Percentiles rank a stretch among this genome's conserved stretches.
phyloP scores from a whole-genome alignment of 257 asterid species.

The Voacanga thouarsii region DNA sequence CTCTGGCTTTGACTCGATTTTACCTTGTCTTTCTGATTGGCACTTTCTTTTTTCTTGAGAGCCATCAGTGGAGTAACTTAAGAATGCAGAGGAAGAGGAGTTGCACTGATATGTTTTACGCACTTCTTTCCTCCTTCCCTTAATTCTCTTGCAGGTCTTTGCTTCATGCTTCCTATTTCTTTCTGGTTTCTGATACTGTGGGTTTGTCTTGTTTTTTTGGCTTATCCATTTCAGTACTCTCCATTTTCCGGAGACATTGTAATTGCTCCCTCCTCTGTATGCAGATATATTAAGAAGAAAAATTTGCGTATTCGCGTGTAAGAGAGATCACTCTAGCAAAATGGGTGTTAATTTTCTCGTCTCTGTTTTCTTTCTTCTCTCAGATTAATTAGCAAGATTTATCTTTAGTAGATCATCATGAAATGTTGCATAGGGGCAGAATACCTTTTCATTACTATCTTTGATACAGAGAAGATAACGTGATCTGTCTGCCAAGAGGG shows the following conservation, averaged over 20 bases:
- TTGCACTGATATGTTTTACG: not conserved
- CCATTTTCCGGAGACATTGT: not conserved
- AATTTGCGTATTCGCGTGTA: not conserved
- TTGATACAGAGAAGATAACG: too few relatives aligned
- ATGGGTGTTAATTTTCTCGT: too few relatives aligned
- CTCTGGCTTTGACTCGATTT: slow-evolving; percentile 23
- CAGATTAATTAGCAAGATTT: too few relatives aligned
- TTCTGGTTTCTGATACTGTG: not conserved
- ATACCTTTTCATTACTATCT: too few relatives aligned
- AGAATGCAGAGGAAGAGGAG: slow-evolving; percentile 4
- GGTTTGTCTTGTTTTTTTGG: not conserved
- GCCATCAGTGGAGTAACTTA: not conserved
- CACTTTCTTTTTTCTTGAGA: not conserved
- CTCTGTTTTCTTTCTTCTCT: too few relatives aligned
- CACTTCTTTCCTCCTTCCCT: too few relatives aligned
- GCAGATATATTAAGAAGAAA: not conserved
- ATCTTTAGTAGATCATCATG: too few relatives aligned
- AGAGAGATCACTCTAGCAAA: not conserved
- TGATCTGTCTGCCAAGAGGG: too few relatives aligned
- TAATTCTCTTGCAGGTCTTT: not conserved
- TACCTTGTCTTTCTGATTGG: not conserved
- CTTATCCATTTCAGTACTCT: not conserved
- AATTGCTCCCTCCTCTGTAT: slow-evolving; percentile 1
- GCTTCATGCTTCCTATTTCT: not conserved
- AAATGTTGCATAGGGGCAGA: too few relatives aligned